These are phyloP conservation scores for Penicillium corylophilum DNA, from an alignment of 2,329 filamentous ascomycete genomes.

Conservation along the genomic window DNA sequence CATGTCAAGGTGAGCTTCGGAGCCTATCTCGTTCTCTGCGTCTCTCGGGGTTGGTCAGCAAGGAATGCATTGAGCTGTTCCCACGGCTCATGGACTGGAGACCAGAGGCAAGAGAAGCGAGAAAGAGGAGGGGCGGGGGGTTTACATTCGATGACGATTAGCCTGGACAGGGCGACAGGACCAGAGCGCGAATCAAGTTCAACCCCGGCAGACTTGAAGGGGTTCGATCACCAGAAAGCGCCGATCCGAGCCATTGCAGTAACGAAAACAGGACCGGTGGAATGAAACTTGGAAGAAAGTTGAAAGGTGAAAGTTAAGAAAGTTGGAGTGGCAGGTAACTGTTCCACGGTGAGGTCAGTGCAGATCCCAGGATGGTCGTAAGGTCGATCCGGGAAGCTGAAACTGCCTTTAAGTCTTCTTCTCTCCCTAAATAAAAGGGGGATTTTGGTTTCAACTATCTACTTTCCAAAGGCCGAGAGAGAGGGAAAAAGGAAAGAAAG, in stretches of 20 bases:
- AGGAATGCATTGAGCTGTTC: conserved; percentile 10
- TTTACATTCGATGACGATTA: conserved; percentile 14
- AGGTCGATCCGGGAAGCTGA: conserved; percentile 2
- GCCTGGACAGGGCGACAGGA: not conserved
- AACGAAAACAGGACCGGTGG: not conserved
- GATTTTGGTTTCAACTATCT: conserved; percentile 3
- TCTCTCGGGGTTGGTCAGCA: conserved; percentile 6
- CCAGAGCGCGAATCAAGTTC: conserved; percentile 1
- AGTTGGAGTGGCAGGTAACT: conserved; percentile 1
- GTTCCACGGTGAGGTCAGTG: conserved; percentile 18
- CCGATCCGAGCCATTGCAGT: conserved; percentile 1
- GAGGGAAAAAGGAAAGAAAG: not conserved
- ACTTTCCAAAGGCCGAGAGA: not conserved
- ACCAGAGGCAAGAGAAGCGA: conserved; percentile 3
- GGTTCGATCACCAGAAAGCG: not conserved
- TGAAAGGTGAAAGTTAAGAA: not conserved
- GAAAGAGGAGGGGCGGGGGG: conserved; percentile 1
- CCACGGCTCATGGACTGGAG: no score
- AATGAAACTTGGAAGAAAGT: not conserved
- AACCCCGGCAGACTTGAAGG: not conserved
- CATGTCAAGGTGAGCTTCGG: conserved; percentile 56
- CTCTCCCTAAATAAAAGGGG: not conserved
- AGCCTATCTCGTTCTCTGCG: conserved; percentile 5
- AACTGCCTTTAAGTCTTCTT: not conserved
- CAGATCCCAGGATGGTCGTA: no score